phyloP scores from a whole-genome alignment of 2,329 filamentous ascomycete species.

The Ceratocystiopsis minuta region DNA sequence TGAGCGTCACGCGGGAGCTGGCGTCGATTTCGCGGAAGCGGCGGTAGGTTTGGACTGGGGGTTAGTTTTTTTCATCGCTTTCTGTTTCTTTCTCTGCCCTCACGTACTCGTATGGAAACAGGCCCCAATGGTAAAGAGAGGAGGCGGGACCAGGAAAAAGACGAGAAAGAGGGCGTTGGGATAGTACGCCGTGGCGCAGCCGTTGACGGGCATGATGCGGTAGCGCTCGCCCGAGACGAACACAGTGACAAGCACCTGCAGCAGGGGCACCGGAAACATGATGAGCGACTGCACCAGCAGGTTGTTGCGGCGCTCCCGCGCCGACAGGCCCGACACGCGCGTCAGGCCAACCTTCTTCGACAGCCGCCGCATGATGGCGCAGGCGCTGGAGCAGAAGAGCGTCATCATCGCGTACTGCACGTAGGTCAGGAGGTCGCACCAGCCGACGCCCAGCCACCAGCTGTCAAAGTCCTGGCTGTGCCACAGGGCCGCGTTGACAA shows the following conservation, averaged over 20 bases:
- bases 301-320: conserved; percentile 23
- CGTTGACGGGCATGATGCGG: conserved; percentile 28
- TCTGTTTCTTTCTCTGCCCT: no score
- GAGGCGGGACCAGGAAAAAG: conserved; percentile 29
- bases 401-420: conserved; percentile 19
- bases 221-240: conserved; percentile 30
- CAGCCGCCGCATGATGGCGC: conserved; percentile 36
- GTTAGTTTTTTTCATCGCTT: no score
- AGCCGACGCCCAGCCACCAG: conserved; percentile 34
- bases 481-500: conserved; percentile 36
- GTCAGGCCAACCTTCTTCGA: conserved; percentile 29
- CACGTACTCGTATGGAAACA: conserved; percentile 23
- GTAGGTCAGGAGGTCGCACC: conserved; percentile 34
- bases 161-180: conserved; percentile 29
- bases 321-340: conserved; percentile 21
- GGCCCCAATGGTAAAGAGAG: conserved; percentile 24
- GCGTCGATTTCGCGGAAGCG: conserved; percentile 29
- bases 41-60: conserved; percentile 23
- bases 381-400: conserved; percentile 30
- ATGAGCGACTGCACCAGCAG: conserved; percentile 31
- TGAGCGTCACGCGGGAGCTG: conserved; percentile 21
- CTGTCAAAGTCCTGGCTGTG: conserved; percentile 26
- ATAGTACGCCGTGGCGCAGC: conserved; percentile 27
- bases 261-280: conserved; percentile 33
- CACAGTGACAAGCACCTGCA: conserved; percentile 30